A percentile compares a stretch with the other conserved stretches of the same genome.
These are phyloP conservation scores for Gloeopeniophorella convolvens DNA, from an alignment of 768 basidiomycete genomes.

Conservation along the genomic window DNA sequence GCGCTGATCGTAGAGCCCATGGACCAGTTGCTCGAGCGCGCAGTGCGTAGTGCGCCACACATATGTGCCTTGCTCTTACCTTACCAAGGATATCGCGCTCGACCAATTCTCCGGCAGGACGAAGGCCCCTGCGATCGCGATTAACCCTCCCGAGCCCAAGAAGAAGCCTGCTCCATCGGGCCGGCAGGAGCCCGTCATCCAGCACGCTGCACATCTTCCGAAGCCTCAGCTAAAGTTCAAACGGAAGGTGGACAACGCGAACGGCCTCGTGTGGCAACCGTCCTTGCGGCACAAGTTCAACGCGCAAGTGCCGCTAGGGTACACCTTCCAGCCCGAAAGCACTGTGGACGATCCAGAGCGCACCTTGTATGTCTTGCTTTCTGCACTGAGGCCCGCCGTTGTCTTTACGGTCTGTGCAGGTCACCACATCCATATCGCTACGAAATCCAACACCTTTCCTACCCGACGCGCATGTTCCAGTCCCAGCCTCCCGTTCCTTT, in stretches of 20 bases:
- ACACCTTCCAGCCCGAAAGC: constrained; percentile 37
- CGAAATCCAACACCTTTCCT: constrained; percentile 70
- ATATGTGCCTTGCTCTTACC: background rate
- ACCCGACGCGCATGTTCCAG: constrained; percentile 63
- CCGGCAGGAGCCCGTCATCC: constrained; percentile 51
- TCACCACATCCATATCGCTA: constrained; percentile 73
- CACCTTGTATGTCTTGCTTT: background rate
- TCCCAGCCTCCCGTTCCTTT: constrained; percentile 45
- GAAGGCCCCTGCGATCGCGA: constrained; percentile 57
- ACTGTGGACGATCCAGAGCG: constrained; percentile 22
- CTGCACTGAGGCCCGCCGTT: background rate
- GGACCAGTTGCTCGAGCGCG: constrained; percentile 80
- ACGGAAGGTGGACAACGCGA: constrained; percentile 48
- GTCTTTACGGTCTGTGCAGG: constrained; percentile 24
- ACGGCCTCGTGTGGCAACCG: constrained; percentile 58
- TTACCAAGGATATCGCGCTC: constrained; percentile 69
- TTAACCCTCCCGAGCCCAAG: constrained; percentile 38
- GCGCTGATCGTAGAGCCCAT: constrained; percentile 72
- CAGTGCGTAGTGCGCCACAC: constrained; percentile 40
- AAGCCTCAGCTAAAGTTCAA: constrained; percentile 83
- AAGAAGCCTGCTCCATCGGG: constrained; percentile 33
- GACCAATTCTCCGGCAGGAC: constrained; percentile 70
- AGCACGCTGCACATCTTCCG: constrained; percentile 65
- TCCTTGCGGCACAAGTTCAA: constrained; percentile 72
- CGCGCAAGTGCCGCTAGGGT: constrained; percentile 76